A percentile compares a stretch with the other conserved stretches of the same genome.
These are phyloP conservation scores for Helicocarpus griseus DNA, from an alignment of 2,329 filamentous ascomycete species.

Conservation along the genomic window DNA sequence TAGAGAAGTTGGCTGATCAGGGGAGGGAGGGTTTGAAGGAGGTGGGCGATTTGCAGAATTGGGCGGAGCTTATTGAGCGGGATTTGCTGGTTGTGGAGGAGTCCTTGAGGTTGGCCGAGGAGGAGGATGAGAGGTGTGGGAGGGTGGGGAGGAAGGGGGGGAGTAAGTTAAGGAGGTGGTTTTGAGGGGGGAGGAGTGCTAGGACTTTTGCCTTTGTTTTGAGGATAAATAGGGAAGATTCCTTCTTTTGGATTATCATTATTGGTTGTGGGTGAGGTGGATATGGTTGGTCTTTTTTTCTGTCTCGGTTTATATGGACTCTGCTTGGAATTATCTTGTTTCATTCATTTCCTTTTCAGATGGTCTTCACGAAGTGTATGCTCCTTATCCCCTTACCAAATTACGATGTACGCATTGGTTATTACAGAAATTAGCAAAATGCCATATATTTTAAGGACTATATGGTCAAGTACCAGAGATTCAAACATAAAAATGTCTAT, in stretches of 20 bases:
- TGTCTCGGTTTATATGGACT: no score
- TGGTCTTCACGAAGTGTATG: no score
- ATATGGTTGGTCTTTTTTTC: no score
- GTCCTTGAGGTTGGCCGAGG: conserved; percentile 29
- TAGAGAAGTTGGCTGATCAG: conserved; percentile 45
- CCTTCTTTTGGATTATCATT: no score
- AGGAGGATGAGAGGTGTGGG: conserved; percentile 15
- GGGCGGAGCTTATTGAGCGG: conserved; percentile 52
- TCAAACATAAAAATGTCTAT: background rate
- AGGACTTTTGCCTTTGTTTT: no score
- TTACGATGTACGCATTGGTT: no score
- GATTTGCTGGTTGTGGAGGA: conserved; percentile 38
- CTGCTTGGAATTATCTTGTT: no score
- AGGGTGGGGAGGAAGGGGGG: conserved; percentile 9
- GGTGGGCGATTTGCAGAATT: conserved; percentile 56
- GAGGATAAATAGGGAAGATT: background rate
- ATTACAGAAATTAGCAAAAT: no score
- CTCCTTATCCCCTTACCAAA: no score
- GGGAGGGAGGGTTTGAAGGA: conserved; percentile 50
- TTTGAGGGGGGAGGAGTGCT: conserved; percentile 6
- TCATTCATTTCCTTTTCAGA: no score
- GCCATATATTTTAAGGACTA: background rate
- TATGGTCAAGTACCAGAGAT: background rate
- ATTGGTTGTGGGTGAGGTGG: no score
- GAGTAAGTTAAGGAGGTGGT: conserved; percentile 13